phyloP scores from a whole-genome alignment of 306 rosid species.

The Gleditsia sinensis region DNA sequence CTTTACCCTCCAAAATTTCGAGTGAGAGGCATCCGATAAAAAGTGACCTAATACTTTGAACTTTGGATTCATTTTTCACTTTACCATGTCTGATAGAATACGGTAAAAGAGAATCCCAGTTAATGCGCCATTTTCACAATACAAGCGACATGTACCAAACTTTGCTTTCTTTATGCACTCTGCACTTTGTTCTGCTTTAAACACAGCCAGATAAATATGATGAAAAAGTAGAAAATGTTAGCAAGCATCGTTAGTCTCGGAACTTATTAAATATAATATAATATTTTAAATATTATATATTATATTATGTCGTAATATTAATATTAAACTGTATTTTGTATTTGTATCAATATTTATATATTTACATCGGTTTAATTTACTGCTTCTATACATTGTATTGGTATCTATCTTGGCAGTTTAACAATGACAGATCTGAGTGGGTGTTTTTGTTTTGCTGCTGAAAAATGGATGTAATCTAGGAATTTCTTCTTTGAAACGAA shows the following conservation, averaged over 20 bases:
- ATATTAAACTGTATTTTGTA: too few species aligned
- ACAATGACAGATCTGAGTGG: constrained; percentile 33
- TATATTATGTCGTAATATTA: too few species aligned
- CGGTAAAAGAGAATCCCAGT: constrained; percentile 4
- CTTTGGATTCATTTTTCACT: neutral
- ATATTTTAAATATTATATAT: too few species aligned
- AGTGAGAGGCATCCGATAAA: too few species aligned
- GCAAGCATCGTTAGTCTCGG: too few species aligned
- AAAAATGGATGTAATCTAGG: constrained; percentile 6
- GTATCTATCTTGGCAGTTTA: constrained; percentile 26
- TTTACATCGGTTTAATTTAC: too few species aligned
- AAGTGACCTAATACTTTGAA: too few species aligned
- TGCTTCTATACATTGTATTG: too few species aligned
- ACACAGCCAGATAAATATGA: constrained; percentile 12
- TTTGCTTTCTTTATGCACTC: constrained; percentile 25
- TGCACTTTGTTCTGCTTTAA: constrained; percentile 20
- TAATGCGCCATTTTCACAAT: constrained; percentile 25
- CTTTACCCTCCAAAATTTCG: neutral
- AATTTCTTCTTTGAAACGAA: constrained; percentile 6
- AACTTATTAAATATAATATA: too few species aligned
- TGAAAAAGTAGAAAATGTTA: too few species aligned
- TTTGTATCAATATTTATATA: too few species aligned
- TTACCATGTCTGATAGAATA: neutral
- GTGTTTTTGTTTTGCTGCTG: neutral
- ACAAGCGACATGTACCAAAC: constrained; percentile 11